Conservation (phyloP, 495 filamentous ascomycete genomes). For the Apiosordaria backusii region DNA sequence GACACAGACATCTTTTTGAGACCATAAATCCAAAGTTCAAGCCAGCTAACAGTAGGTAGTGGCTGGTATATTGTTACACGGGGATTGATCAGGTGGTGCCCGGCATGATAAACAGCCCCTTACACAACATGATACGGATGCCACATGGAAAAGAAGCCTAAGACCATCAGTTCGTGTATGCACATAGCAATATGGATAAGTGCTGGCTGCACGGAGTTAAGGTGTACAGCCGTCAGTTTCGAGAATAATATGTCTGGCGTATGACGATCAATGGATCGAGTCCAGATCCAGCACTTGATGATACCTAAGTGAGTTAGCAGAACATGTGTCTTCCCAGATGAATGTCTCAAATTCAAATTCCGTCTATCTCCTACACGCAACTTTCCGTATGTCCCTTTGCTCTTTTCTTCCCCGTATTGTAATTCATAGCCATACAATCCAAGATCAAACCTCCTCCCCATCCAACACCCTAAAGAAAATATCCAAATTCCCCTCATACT, state of each 20-base stretch:
- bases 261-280: neutral
- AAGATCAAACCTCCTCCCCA: constrained; percentile 1
- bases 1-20: too few species aligned
- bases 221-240: neutral
- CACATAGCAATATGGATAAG: neutral
- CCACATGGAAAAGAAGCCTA: neutral
- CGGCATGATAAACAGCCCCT: too few species aligned
- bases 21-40: too few species aligned
- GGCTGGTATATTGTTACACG: too few species aligned
- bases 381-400: neutral
- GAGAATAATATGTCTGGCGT: neutral
- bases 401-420: too few species aligned
- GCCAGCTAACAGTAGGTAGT: too few species aligned
- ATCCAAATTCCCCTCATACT: neutral
- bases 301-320: neutral
- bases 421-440: too few species aligned
- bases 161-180: neutral
- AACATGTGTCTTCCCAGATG: neutral
- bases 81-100: too few species aligned
- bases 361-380: neutral
- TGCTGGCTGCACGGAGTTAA: neutral
- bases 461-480: constrained; percentile 1
- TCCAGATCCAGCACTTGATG: too few species aligned
- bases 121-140: too few species aligned
- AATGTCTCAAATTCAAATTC: neutral